Evolutionary conservation across 305 asterid genomes (phyloP).

Genomic region (Striga hermonthica): DNA sequence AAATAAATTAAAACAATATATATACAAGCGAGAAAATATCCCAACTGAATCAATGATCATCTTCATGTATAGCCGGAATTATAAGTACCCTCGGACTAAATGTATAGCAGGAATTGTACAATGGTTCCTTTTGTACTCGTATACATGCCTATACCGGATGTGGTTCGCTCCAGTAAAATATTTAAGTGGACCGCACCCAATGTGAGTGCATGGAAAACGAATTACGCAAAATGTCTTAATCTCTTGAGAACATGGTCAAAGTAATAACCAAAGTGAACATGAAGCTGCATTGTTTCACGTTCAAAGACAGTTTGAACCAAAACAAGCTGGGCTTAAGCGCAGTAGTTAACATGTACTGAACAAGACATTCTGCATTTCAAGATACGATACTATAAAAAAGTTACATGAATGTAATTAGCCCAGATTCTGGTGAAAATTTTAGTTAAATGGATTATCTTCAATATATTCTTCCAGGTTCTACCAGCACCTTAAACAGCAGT

Average conservation of each 20-base stretch:
- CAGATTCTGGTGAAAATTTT: not conserved
- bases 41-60: not conserved
- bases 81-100: not conserved
- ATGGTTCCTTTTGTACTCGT: too few species aligned
- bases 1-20: not conserved
- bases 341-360: not conserved
- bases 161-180: too few species aligned
- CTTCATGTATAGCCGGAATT: not conserved
- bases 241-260: slow-evolving; percentile 1
- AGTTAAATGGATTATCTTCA: not conserved
- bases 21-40: not conserved
- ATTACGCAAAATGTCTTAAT: not conserved
- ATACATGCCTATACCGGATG: too few species aligned
- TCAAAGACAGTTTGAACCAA: not conserved
- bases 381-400: not conserved
- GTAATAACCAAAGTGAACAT: not conserved
- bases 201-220: too few species aligned
- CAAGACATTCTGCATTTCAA: not conserved
- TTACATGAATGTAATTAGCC: not conserved
- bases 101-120: not conserved
- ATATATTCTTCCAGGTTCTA: not conserved
- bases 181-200: too few species aligned
- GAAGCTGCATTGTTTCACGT: not conserved
- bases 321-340: not conserved
- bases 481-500: not conserved